Evolutionary conservation across 2,329 filamentous ascomycete species (phyloP), one percentile per base, ranked within the genome.

Genomic region (Diaporthe citri): DNA sequence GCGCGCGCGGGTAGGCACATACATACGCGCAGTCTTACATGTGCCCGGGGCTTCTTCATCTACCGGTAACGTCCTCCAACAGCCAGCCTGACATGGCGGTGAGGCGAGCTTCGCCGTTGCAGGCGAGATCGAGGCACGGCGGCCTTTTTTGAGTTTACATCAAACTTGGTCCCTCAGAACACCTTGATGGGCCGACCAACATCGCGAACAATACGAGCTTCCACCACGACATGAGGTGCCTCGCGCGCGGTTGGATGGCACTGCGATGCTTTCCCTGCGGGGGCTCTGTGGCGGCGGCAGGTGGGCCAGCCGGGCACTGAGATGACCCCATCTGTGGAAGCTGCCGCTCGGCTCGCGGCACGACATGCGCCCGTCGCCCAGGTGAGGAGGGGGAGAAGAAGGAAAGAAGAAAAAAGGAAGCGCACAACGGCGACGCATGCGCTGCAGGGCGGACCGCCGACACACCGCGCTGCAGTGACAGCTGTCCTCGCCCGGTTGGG

Each of bases 51-150:
- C 20, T 28, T 25, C 31, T 67, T 69, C 46, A 69, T 69, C 64
- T 69, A 69, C 64, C 64, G 48, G 31, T 22, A 36, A 69, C 64
- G 48, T 51, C 64, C 64, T 4, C 41, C 34, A 55, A 39, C 34
- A 12, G 10, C 20, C 46, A 41, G 41, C 22, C 48, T 39, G 48
- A 69, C 28, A 41, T 69, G 34, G 64, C 64, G 64, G 64, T 69
- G 64, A 69, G 64, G 43, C 34, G 64, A 69, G 64, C 64, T 69
- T 69, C 64, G 64, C 64, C 64, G 64, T 69, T 55, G 64, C 48
- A 69, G 64, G 64, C 64, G 34, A 67, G 64, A 52, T 67, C 28
- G 43, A 52, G 20, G 31, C 28, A 51, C 20, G 6, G 22, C 15
- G 28, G 12, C 6, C 12, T 20, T 28, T 28, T 67, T 67, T 67